Evolutionary conservation across 2,329 filamentous ascomycete species (phyloP).

Genomic region (Alternaria longipes): DNA sequence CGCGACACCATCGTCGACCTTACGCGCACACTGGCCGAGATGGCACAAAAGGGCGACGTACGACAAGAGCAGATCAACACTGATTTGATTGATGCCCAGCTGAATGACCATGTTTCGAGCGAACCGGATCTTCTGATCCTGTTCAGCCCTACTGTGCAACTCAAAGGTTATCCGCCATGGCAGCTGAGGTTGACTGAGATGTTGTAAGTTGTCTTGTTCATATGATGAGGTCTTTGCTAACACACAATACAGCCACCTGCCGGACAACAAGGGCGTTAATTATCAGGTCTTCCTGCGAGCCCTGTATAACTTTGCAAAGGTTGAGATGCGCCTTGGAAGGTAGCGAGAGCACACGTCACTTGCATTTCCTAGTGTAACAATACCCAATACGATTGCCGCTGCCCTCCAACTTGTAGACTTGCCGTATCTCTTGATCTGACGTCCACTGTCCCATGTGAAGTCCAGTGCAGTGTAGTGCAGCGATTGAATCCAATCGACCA

Average conservation of each 20-base stretch:
- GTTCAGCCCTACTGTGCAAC: conserved; percentile 82
- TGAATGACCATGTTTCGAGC: conserved; percentile 78
- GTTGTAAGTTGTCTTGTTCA: conserved; percentile 64
- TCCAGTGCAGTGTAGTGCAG: background rate
- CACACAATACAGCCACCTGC: conserved; percentile 54
- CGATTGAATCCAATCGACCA: background rate
- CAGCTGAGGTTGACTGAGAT: conserved; percentile 95
- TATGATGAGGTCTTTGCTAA: conserved; percentile 14
- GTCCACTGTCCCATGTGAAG: background rate
- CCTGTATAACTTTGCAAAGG: conserved; percentile 82
- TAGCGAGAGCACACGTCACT: conserved; percentile 40
- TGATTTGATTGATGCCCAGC: conserved; percentile 88
- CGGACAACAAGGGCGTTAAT: conserved; percentile 82
- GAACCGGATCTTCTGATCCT: conserved; percentile 91
- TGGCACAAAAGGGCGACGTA: conserved; percentile 91
- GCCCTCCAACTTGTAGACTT: background rate
- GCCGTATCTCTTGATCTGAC: background rate
- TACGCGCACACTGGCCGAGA: conserved; percentile 91
- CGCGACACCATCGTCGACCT: conserved; percentile 94
- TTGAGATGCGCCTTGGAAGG: conserved; percentile 85
- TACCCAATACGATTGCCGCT: conserved; percentile 25
- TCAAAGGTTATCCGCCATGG: conserved; percentile 96
- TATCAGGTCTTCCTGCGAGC: conserved; percentile 93
- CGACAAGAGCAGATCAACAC: conserved; percentile 80
- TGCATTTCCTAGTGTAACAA: conserved; percentile 18